Conservation (phyloP, 2,329 filamentous ascomycete species). For the Pestalotiopsis sp. region DNA sequence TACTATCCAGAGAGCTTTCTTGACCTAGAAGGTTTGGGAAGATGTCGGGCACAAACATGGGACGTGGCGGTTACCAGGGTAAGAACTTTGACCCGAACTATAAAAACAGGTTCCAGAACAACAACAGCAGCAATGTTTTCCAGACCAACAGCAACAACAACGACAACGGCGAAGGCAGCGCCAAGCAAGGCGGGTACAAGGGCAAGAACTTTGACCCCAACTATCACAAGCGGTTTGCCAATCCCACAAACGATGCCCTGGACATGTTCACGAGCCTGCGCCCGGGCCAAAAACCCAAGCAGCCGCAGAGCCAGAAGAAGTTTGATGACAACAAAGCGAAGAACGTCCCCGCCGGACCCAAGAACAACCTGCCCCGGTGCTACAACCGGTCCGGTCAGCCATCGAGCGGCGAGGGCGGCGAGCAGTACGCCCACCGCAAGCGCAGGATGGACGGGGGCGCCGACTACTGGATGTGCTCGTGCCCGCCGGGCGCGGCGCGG, state of each 20-base stretch:
- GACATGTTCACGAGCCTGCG: neutral
- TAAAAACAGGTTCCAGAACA: neutral
- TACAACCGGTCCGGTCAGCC: neutral
- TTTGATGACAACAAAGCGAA: neutral
- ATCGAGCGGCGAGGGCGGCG: neutral
- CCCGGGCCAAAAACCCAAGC: neutral
- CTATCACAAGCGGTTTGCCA: neutral
- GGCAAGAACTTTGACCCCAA: slow-evolving; percentile 3
- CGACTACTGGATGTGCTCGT: neutral
- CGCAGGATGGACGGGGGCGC: neutral
- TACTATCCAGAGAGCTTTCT: neutral
- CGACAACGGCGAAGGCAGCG: neutral
- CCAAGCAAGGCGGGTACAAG: neutral
- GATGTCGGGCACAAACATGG: neutral
- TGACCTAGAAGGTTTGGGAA: neutral
- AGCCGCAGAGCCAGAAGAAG: neutral
- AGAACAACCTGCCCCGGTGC: neutral
- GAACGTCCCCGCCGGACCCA: neutral
- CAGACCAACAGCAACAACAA: neutral
- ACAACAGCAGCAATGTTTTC: neutral
- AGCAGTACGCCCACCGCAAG: slow-evolving; percentile 1
- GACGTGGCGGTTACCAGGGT: neutral
- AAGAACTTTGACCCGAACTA: neutral
- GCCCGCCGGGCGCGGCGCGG: neutral
- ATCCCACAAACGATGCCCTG: neutral